phyloP scores from a whole-genome alignment of 169 alveolate genomes.

The Perkinsus marinus region DNA sequence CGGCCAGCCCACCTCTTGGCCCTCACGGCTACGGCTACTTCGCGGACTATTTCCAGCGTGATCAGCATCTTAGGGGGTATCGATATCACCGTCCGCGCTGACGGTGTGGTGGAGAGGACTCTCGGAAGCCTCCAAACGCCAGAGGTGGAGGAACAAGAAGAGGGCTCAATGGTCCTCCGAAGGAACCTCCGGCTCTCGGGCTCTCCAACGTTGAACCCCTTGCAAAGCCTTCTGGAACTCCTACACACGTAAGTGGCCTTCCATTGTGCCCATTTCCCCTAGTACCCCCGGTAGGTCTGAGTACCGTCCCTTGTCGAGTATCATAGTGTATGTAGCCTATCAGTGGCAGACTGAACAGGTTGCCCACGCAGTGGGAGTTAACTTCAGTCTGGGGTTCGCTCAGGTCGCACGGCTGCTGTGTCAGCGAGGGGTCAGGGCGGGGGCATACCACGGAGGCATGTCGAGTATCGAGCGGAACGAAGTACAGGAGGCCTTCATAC shows the following conservation, averaged over 20 bases:
- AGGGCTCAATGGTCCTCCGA: not conserved
- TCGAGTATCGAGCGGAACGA: conserved; percentile 17
- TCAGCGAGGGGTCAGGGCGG: conserved; percentile 18
- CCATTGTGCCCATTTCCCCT: not conserved
- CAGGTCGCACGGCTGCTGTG: not conserved
- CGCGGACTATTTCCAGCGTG: conserved; percentile 24
- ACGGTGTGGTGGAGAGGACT: not conserved
- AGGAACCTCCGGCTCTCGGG: not conserved
- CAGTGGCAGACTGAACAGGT: not conserved
- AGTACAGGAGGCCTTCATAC: conserved; percentile 44
- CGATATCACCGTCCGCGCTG: not conserved
- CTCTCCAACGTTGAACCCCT: not conserved
- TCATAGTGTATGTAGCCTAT: not conserved
- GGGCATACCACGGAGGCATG: conserved; percentile 23
- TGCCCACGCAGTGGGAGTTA: not conserved
- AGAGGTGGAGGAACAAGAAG: not conserved
- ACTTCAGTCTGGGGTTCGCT: not conserved
- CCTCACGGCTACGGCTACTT: conserved; percentile 78
- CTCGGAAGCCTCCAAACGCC: not conserved
- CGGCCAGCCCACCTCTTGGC: conserved; percentile 33
- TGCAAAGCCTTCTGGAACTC: not conserved
- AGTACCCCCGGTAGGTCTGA: not conserved
- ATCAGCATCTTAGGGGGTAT: not conserved
- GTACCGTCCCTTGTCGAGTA: not conserved
- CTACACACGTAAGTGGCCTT: not conserved